These are phyloP conservation scores for Ascoidea rubescens DNA, from an alignment of 805 yeast genomes.

Conservation along the genomic window DNA sequence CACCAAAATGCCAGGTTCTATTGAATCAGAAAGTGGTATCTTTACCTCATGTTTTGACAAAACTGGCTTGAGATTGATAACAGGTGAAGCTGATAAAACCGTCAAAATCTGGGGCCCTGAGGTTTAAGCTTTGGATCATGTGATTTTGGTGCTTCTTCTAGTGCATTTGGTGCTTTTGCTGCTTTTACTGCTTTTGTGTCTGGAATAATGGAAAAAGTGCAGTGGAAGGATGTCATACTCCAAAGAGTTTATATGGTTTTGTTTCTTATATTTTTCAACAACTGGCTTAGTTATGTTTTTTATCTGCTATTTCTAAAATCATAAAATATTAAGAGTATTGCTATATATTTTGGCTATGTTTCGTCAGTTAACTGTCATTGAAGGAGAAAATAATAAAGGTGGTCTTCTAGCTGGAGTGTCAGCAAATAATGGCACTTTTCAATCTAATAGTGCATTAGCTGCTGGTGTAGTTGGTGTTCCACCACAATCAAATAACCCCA, in stretches of 20 bases:
- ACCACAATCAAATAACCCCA: background rate
- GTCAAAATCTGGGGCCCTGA: conserved; percentile 49
- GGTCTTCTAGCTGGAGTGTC: background rate
- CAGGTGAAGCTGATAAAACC: conserved; percentile 86
- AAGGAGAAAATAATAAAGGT: background rate
- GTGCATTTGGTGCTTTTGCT: background rate
- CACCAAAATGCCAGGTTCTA: conserved; percentile 54
- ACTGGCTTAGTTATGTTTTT: no score
- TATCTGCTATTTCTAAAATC: no score
- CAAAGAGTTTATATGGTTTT: background rate
- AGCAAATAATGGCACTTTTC: background rate
- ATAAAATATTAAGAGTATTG: background rate
- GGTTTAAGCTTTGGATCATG: background rate
- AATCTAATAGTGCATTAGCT: no score
- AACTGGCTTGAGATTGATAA: conserved; percentile 67
- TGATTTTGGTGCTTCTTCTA: background rate
- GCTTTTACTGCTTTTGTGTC: no score
- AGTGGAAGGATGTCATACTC: background rate
- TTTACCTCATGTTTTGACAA: conserved; percentile 61
- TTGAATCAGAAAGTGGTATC: conserved; percentile 53
- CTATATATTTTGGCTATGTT: background rate
- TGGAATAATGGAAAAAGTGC: no score
- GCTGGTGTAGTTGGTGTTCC: no score
- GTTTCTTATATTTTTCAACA: background rate
- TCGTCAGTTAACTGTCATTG: background rate